These are phyloP conservation scores for Sisymbrium irio DNA, from an alignment of 345 rosid species.

Conservation along the genomic window DNA sequence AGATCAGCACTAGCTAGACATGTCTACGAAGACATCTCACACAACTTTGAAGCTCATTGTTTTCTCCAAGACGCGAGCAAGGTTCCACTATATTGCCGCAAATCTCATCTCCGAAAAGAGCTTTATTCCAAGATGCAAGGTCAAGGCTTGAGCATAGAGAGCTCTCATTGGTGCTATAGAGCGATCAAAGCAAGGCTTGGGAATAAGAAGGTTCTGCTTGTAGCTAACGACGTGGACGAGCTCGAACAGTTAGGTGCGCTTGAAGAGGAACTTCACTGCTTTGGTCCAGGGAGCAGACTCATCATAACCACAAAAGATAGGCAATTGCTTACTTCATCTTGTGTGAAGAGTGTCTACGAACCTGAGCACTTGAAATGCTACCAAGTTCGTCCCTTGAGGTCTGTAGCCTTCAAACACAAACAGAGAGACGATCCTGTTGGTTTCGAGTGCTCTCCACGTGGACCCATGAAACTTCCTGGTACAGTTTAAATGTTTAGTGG, in stretches of 20 bases:
- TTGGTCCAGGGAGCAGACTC: constrained; percentile 38
- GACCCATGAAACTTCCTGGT: neutral
- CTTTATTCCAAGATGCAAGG: constrained; percentile 26
- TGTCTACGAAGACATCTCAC: constrained; percentile 24
- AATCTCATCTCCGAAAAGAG: constrained; percentile 17
- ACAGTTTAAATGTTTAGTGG: neutral
- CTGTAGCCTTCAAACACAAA: constrained; percentile 15
- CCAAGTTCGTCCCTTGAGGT: constrained; percentile 32
- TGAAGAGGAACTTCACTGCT: constrained; percentile 29
- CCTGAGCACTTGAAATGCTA: constrained; percentile 18
- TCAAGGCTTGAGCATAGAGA: constrained; percentile 15
- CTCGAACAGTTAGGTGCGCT: constrained; percentile 26
- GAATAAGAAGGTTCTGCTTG: constrained; percentile 29
- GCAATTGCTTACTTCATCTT: constrained; percentile 16
- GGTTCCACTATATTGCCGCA: neutral
- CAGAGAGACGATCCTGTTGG: constrained; percentile 14
- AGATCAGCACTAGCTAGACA: constrained; percentile 26
- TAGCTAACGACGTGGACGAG: constrained; percentile 30
- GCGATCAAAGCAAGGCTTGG: constrained; percentile 23
- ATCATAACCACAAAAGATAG: constrained; percentile 32
- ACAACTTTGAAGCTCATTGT: constrained; percentile 33
- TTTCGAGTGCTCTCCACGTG: constrained; percentile 4
- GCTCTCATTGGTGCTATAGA: neutral
- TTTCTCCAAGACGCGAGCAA: constrained; percentile 21
- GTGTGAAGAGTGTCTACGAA: constrained; percentile 26